Evolutionary conservation across 768 basidiomycete species (phyloP).

Genomic region (Hericium alpestre): DNA sequence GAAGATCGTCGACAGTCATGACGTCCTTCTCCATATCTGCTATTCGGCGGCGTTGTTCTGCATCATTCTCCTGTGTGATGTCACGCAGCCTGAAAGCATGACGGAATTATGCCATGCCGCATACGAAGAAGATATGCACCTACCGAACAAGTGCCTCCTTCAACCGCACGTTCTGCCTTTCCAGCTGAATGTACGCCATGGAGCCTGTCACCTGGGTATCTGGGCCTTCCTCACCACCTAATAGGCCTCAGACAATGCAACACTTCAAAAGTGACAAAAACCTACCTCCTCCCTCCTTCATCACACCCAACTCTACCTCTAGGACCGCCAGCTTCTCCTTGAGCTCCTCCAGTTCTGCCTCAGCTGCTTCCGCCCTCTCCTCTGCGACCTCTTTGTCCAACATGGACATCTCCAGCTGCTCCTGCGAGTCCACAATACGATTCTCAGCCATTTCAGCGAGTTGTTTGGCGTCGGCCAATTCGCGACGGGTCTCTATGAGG

Average conservation of each 20-base stretch:
- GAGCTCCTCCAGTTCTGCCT: constrained; percentile 66
- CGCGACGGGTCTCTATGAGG: constrained; percentile 61
- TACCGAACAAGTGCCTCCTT: constrained; percentile 89
- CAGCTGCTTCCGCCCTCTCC: constrained; percentile 75
- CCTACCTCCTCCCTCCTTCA: constrained; percentile 46
- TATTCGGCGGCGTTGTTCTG: constrained; percentile 71
- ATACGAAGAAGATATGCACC: constrained; percentile 12
- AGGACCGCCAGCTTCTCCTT: constrained; percentile 68
- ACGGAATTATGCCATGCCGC: not conserved
- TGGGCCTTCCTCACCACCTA: constrained; percentile 21
- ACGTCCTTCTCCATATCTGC: constrained; percentile 87
- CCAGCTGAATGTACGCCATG: constrained; percentile 72
- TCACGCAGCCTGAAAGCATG: constrained; percentile 60
- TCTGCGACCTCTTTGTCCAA: constrained; percentile 96
- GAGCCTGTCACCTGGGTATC: constrained; percentile 40
- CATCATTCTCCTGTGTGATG: constrained; percentile 77
- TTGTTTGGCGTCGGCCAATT: constrained; percentile 67
- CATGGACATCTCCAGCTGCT: constrained; percentile 90
- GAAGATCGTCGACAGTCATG: constrained; percentile 64
- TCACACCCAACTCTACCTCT: constrained; percentile 74
- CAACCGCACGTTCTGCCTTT: constrained; percentile 91
- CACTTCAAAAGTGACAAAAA: not conserved
- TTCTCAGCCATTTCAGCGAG: constrained; percentile 61
- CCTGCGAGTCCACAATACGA: constrained; percentile 67
- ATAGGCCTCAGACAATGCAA: not conserved